These are phyloP conservation scores for Myochromella boudieri DNA, from an alignment of 768 basidiomycete genomes.

Conservation along the genomic window DNA sequence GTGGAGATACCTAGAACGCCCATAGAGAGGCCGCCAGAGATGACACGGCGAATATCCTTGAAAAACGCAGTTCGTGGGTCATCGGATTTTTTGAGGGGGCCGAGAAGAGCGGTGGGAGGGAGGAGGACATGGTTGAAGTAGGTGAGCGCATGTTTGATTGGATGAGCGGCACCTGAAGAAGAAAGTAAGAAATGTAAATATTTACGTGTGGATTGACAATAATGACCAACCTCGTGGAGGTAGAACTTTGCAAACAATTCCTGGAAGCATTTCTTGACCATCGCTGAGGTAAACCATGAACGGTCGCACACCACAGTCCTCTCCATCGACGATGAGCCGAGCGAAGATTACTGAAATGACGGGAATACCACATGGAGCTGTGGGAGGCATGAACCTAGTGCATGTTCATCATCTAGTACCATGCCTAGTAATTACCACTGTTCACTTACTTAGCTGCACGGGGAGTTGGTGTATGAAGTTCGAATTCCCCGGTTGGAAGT, in stretches of 20 bases:
- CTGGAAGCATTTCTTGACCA: conserved; percentile 47
- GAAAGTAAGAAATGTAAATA: too few relatives aligned
- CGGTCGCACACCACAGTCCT: conserved; percentile 48
- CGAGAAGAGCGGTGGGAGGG: conserved; percentile 42
- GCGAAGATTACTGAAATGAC: conserved; percentile 57
- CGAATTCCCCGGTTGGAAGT: conserved; percentile 44
- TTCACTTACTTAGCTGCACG: conserved; percentile 52
- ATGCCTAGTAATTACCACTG: not conserved
- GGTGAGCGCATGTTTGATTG: conserved; percentile 55
- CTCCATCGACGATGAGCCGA: conserved; percentile 44
- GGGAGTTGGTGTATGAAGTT: conserved; percentile 51
- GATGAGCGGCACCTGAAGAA: too few relatives aligned
- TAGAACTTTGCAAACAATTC: conserved; percentile 47
- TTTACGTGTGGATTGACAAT: too few relatives aligned
- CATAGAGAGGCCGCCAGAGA: too few relatives aligned
- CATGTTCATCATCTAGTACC: conserved; percentile 3
- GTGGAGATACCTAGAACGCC: too few relatives aligned
- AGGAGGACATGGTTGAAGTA: conserved; percentile 50
- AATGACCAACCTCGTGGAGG: conserved; percentile 48
- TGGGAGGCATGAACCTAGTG: conserved; percentile 54
- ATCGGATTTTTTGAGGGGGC: conserved; percentile 33
- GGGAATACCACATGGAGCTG: conserved; percentile 46
- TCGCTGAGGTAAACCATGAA: conserved; percentile 55
- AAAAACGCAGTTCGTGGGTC: too few relatives aligned
- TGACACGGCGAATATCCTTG: too few relatives aligned